phyloP scores from a whole-genome alignment of 2,329 filamentous ascomycete genomes.

The Simplicillium aogashimaense region DNA sequence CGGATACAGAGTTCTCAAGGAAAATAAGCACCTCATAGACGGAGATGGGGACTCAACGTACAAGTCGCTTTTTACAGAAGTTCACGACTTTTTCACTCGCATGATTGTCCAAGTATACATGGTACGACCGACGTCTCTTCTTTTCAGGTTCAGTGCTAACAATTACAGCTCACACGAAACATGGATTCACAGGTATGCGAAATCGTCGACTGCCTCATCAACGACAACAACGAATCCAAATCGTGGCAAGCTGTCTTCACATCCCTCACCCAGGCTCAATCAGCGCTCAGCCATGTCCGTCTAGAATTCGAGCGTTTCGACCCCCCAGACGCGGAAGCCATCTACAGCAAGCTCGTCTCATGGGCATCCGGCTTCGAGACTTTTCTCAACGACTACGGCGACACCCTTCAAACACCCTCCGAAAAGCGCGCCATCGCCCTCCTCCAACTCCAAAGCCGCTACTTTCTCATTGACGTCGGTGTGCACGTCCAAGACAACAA shows the following conservation, averaged over 20 bases:
- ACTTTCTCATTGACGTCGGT: constrained; percentile 2
- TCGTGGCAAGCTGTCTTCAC: neutral
- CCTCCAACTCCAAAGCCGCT: constrained; percentile 3
- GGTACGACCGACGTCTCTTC: neutral
- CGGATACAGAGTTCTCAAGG: constrained; percentile 3
- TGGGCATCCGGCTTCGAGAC: constrained; percentile 4
- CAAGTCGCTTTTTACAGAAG: constrained; percentile 3
- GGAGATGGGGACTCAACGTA: constrained; percentile 1
- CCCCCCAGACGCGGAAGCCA: neutral
- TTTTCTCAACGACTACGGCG: neutral
- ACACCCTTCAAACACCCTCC: neutral
- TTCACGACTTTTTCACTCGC: constrained; percentile 4
- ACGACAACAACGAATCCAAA: neutral
- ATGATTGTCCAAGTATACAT: constrained; percentile 5
- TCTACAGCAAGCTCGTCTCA: constrained; percentile 1
- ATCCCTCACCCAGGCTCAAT: constrained; percentile 2
- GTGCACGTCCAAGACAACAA: constrained; percentile 1
- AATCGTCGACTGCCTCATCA: constrained; percentile 1
- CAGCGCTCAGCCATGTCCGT: constrained; percentile 4
- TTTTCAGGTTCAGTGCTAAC: neutral
- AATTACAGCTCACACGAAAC: constrained; percentile 2
- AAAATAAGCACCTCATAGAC: neutral
- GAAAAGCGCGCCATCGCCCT: constrained; percentile 4
- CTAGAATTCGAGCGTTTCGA: constrained; percentile 5
- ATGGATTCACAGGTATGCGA: neutral